Conservation (phyloP, 169 alveolate genomes). For the Plasmodium blacklocki region DNA sequence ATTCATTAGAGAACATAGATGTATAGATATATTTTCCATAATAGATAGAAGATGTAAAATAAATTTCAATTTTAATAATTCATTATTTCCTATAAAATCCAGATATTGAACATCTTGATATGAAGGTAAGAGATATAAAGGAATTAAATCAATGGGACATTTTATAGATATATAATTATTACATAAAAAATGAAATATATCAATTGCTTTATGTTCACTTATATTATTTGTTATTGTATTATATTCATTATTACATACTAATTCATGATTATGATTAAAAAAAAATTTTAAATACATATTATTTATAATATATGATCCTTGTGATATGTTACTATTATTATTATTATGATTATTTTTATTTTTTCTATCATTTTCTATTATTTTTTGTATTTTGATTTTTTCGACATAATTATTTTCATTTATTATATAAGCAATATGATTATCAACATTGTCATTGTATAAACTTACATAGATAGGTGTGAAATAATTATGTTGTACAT, state of each 20-base stretch:
- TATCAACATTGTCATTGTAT: slow-evolving; percentile 57
- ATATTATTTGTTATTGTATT: slow-evolving; percentile 1
- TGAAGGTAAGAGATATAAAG: slow-evolving; percentile 25
- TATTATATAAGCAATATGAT: slow-evolving; percentile 20
- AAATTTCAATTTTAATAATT: slow-evolving; percentile 50
- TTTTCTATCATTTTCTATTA: background rate
- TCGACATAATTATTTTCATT: slow-evolving; percentile 18
- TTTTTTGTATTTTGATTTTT: slow-evolving; percentile 29
- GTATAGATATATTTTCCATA: slow-evolving; percentile 24
- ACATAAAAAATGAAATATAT: slow-evolving; percentile 2
- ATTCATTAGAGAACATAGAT: slow-evolving; percentile 33
- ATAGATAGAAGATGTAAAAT: slow-evolving; percentile 45
- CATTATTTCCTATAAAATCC: slow-evolving; percentile 31
- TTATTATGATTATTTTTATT: too few species aligned
- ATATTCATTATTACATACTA: slow-evolving; percentile 19
- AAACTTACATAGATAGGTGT: slow-evolving; percentile 48
- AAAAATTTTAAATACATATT: slow-evolving; percentile 12
- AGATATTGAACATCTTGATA: slow-evolving; percentile 14
- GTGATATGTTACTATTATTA: too few species aligned
- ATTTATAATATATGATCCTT: slow-evolving; percentile 35
- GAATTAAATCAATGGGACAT: slow-evolving; percentile 28
- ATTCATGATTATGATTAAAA: slow-evolving; percentile 13
- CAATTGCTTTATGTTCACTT: slow-evolving; percentile 4
- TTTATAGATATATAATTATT: slow-evolving; percentile 25
- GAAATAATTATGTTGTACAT: background rate